A percentile compares a stretch with the other conserved stretches of the same genome.
Conservation (phyloP, 164 flowering plant species). For the Tetrastigma voinierianum region DNA sequence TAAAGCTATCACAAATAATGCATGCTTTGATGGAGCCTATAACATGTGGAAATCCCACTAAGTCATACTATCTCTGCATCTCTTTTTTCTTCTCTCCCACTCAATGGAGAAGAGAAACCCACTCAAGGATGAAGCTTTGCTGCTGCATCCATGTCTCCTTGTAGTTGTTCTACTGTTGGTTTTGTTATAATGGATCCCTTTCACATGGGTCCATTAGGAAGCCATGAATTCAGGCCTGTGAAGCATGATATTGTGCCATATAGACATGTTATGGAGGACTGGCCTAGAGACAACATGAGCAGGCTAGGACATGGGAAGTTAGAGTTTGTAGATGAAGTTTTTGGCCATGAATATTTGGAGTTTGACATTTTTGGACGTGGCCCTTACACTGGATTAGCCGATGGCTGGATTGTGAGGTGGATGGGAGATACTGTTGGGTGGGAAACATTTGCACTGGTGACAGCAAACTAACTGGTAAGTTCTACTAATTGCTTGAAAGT, state of each 20-base stretch:
- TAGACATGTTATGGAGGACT: conserved; percentile 68
- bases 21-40: conserved; percentile 13
- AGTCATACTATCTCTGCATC: not conserved
- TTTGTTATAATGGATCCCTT: conserved; percentile 81
- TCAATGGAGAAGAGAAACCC: conserved; percentile 51
- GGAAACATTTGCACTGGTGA: conserved; percentile 89
- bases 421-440: conserved; percentile 80
- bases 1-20: conserved; percentile 17
- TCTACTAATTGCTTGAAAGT: not conserved
- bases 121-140: conserved; percentile 37
- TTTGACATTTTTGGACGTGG: conserved; percentile 79
- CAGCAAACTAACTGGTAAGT: conserved; percentile 75
- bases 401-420: conserved; percentile 94
- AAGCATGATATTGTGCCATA: conserved; percentile 78
- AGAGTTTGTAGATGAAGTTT: conserved; percentile 75
- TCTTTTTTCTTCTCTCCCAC: not conserved
- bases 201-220: conserved; percentile 72
- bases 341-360: conserved; percentile 90
- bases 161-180: conserved; percentile 41
- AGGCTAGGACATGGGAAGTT: conserved; percentile 61
- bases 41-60: not conserved
- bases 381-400: conserved; percentile 89
- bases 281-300: conserved; percentile 85
- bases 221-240: conserved; percentile 73
- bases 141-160: conserved; percentile 52